These are phyloP conservation scores for Peronosclerospora sorghi DNA, from an alignment of 352 stramenopile genomes.

Conservation along the genomic window DNA sequence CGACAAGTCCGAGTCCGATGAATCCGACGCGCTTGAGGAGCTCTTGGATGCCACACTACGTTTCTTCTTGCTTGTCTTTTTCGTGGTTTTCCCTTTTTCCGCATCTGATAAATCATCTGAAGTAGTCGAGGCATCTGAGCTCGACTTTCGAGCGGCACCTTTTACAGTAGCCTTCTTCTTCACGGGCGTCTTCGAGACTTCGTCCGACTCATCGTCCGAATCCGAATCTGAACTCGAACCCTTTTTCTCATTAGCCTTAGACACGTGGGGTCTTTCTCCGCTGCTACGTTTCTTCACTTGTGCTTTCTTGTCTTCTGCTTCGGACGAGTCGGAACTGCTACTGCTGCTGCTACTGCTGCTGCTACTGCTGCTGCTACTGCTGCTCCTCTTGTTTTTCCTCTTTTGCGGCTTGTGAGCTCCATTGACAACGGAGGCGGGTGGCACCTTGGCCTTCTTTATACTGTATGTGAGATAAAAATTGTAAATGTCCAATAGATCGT, in stretches of 20 bases:
- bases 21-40: constrained; percentile 17
- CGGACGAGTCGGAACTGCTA: neutral
- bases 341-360: constrained; percentile 10
- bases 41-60: constrained; percentile 7
- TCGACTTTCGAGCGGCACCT: constrained; percentile 18
- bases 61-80: constrained; percentile 6
- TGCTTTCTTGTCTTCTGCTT: constrained; percentile 11
- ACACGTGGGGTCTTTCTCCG: constrained; percentile 12
- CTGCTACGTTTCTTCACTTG: constrained; percentile 17
- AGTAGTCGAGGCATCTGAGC: neutral
- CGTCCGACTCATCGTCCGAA: constrained; percentile 40
- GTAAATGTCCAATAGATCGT: constrained; percentile 72
- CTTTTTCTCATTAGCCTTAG: too few species aligned
- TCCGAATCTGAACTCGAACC: constrained; percentile 32
- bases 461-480: constrained; percentile 50
- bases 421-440: constrained; percentile 40
- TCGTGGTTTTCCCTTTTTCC: constrained; percentile 11
- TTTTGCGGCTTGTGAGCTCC: constrained; percentile 32
- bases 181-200: constrained; percentile 9
- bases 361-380: neutral
- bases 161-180: constrained; percentile 8
- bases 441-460: constrained; percentile 43
- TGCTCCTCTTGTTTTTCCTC: constrained; percentile 8
- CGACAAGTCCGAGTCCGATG: constrained; percentile 27
- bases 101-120: constrained; percentile 14